phyloP scores from a whole-genome alignment of 805 yeast species.

The Jamesozyma gamospora region DNA sequence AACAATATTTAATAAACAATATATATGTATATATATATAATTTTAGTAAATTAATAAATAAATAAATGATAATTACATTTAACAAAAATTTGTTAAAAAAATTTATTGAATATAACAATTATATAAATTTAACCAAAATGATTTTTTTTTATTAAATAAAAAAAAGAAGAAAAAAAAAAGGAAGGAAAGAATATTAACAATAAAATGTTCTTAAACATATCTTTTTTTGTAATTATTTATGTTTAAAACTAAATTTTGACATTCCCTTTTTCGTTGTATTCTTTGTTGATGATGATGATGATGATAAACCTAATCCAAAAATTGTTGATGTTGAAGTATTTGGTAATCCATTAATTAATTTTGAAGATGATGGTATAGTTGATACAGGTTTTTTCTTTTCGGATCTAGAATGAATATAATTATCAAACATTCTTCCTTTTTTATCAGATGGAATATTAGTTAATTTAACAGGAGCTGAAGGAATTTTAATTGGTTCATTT shows the following conservation, averaged over 20 bases:
- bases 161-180: not conserved
- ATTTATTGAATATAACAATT: too few species aligned
- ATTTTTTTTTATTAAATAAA: not conserved
- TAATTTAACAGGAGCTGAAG: conserved; percentile 1
- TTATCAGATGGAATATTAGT: conserved; percentile 1
- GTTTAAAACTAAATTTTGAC: conserved; percentile 6
- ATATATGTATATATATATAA: too few species aligned
- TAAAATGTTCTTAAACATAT: too few species aligned
- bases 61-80: too few species aligned
- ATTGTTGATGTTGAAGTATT: conserved; percentile 6
- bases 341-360: conserved; percentile 30
- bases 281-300: conserved; percentile 3
- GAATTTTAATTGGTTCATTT: conserved; percentile 6
- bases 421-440: conserved; percentile 27
- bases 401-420: conserved; percentile 20
- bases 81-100: too few species aligned
- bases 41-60: too few species aligned
- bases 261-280: not conserved
- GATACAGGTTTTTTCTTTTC: conserved; percentile 8
- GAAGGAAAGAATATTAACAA: not conserved
- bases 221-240: conserved; percentile 3
- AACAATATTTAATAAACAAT: too few species aligned
- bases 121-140: not conserved
- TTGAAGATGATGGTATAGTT: conserved; percentile 25
- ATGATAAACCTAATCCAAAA: conserved; percentile 11